Evolutionary conservation across 257 asterid genomes (phyloP).

Genomic region (Coffea eugenioides): DNA sequence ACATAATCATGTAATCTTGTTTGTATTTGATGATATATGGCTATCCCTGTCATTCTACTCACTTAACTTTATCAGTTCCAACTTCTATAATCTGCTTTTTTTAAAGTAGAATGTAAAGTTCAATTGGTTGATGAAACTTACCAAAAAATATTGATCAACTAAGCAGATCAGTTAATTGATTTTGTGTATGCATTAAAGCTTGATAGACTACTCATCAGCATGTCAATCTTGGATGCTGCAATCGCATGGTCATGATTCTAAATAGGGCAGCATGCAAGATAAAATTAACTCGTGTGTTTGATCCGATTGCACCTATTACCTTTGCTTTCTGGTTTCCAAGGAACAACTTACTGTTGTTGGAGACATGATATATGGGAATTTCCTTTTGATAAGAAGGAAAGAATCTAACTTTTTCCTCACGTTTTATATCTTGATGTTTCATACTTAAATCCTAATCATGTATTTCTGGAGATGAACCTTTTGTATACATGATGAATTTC

Average conservation of each 20-base stretch:
- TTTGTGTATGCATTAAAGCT: background rate
- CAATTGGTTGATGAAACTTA: background rate
- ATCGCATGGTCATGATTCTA: background rate
- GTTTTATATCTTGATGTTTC: too few relatives aligned
- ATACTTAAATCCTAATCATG: too few relatives aligned
- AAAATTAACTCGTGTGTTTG: background rate
- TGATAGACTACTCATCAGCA: background rate
- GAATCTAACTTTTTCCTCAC: background rate
- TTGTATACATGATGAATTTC: too few relatives aligned
- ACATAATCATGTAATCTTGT: background rate
- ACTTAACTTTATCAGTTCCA: too few relatives aligned
- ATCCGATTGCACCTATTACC: background rate
- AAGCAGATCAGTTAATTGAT: background rate
- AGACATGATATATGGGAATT: background rate
- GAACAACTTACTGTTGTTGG: background rate
- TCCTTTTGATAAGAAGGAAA: too few relatives aligned
- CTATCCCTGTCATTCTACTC: background rate
- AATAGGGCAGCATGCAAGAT: background rate
- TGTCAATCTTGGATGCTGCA: background rate
- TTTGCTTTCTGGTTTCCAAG: background rate
- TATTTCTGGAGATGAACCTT: background rate
- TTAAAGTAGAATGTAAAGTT: background rate
- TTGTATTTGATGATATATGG: background rate
- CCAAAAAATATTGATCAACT: background rate
- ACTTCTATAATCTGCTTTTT: background rate